Evolutionary conservation across 495 filamentous ascomycete genomes (phyloP), one percentile per base, ranked within the genome.

Genomic region (Darksidea phi): DNA sequence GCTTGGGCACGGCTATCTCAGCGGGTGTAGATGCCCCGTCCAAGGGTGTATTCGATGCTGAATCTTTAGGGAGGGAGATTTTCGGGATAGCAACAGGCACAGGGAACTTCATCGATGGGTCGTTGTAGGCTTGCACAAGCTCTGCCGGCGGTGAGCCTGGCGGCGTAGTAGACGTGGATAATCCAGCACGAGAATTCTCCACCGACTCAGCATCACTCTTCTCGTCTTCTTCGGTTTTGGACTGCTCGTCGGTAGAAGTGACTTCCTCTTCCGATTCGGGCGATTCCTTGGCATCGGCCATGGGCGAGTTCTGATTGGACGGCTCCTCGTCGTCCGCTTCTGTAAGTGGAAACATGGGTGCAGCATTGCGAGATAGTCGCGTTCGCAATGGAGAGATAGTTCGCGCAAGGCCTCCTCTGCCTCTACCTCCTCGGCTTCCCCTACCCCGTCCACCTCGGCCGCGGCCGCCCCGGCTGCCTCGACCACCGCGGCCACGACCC

Each of bases 261-360:
- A 47, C 43, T 20, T 68, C 57, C 32, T 54, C 51, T 32, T 61
- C 17, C 20, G 32, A 23, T 12, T 56, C 20, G 12, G 36, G 18
- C 25, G 52, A 57, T 15, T 57, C 47, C 61, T 64, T 68, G 56
- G 60, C 66, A 45, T 53, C 47, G 15, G 32, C 56, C n/a, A 28
- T 49, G 24, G 51, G 48, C 25, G 66, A 61, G 17, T 49, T 45
- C 25, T 63, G 45, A 64, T 64, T 61, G 50, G 61, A 52, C 37
- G 54, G 38, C 34, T 48, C 48, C 24, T 68, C 66, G 21, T 64
- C 66, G 24, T 64, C 61, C 20, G 54, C 61, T 46, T 68, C 66
- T 36, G 36, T 46, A 54, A 67, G 59, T 15, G 66, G 53, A 64
- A 61, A 68, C 26, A 49, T 47, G 17, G 64, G 64, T 26, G 58